Percentiles rank a stretch among this genome's conserved stretches.
These are phyloP conservation scores for Dimocarpus longan DNA, from an alignment of 345 rosid genomes.

Conservation along the genomic window DNA sequence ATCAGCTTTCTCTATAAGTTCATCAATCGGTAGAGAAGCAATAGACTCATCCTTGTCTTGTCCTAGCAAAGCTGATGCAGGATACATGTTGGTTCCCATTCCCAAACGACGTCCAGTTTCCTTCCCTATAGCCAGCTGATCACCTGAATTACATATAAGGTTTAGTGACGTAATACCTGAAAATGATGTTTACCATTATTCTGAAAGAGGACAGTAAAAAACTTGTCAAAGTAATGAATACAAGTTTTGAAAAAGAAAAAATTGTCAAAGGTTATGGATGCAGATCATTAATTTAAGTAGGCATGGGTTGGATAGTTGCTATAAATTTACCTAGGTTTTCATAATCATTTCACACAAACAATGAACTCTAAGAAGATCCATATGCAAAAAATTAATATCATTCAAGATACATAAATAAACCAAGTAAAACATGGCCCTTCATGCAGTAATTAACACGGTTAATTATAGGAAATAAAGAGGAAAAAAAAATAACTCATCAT, in stretches of 20 bases:
- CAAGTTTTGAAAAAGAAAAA: not conserved
- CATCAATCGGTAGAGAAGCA: constrained; percentile 88
- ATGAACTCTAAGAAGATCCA: not conserved
- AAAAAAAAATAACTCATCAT: not conserved
- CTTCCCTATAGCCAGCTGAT: constrained; percentile 96
- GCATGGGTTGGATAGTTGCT: not conserved
- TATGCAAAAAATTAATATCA: not conserved
- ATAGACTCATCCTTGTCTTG: constrained; percentile 95
- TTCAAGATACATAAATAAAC: not conserved
- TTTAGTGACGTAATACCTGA: constrained; percentile 16
- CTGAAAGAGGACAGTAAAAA: not conserved
- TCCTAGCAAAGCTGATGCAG: constrained; percentile 92
- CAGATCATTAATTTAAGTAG: not conserved
- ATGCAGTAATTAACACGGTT: not conserved
- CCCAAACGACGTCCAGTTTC: constrained; percentile 98
- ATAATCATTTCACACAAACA: not conserved
- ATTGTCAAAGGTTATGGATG: not conserved
- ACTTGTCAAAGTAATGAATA: not conserved
- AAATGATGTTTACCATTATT: not conserved
- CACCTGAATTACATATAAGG: constrained; percentile 54
- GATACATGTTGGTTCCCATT: constrained; percentile 99
- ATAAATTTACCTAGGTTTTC: not conserved
- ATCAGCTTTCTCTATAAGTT: constrained; percentile 96
- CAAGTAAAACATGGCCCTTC: not conserved
- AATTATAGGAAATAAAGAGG: not conserved